A percentile compares a stretch with the other conserved stretches of the same genome.
Evolutionary conservation across 2,329 filamentous ascomycete genomes (phyloP).

Genomic region (Aspergillus calidoustus): DNA sequence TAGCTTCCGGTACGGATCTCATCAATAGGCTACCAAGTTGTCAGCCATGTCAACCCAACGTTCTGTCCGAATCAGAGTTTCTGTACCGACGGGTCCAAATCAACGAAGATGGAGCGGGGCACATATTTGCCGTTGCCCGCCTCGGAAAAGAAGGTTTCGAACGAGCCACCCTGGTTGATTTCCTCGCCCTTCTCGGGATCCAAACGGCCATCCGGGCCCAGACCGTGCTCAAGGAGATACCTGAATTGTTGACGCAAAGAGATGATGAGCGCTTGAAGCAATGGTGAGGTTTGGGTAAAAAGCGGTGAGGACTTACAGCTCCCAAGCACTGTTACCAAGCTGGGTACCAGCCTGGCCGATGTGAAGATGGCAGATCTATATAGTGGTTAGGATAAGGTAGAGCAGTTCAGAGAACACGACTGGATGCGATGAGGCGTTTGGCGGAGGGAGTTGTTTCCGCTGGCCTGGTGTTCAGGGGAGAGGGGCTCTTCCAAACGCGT

Average conservation of each 20-base stretch:
- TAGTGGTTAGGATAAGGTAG: slow-evolving; percentile 15
- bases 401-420: background rate
- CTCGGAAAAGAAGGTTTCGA: slow-evolving; percentile 70
- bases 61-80: background rate
- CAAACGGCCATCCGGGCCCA: slow-evolving; percentile 63
- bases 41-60: slow-evolving; percentile 17
- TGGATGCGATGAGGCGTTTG: background rate
- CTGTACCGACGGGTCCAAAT: slow-evolving; percentile 66
- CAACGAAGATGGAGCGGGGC: slow-evolving; percentile 69
- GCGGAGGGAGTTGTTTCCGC: slow-evolving; percentile 1
- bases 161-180: slow-evolving; percentile 59
- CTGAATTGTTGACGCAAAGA: slow-evolving; percentile 40
- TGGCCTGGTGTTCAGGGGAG: slow-evolving; percentile 23
- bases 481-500: slow-evolving; percentile 21
- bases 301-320: slow-evolving; percentile 60
- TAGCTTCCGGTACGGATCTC: slow-evolving; percentile 68
- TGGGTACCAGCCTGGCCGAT: slow-evolving; percentile 71
- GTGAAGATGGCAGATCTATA: slow-evolving; percentile 68
- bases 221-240: slow-evolving; percentile 69
- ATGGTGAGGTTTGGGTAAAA: slow-evolving; percentile 20
- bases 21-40: slow-evolving; percentile 59
- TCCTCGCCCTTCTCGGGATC: slow-evolving; percentile 60
- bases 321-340: slow-evolving; percentile 71
- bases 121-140: slow-evolving; percentile 69
- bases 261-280: background rate